A percentile compares a stretch with the other conserved stretches of the same genome.
Conservation (phyloP, 768 basidiomycete genomes). For the Xanthoconium stramineum region DNA sequence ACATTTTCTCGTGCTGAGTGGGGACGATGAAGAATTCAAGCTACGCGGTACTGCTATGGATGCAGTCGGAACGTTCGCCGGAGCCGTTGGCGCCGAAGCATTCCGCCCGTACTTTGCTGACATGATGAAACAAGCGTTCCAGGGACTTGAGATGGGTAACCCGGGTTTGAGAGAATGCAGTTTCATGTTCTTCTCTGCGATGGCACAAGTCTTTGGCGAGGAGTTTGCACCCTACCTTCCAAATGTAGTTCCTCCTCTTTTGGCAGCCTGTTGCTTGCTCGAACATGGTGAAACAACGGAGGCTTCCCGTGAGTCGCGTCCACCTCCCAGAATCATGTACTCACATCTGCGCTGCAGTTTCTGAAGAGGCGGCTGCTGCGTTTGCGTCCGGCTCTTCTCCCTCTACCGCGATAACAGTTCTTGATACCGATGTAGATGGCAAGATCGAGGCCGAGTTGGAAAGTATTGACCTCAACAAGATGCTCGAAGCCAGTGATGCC, state of each 20-base stretch:
- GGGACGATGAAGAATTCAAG: constrained; percentile 89
- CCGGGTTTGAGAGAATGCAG: constrained; percentile 90
- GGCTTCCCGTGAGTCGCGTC: constrained; percentile 38
- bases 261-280: constrained; percentile 76
- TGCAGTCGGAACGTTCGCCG: constrained; percentile 97
- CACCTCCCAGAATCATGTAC: neutral
- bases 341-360: constrained; percentile 31
- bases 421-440: constrained; percentile 54
- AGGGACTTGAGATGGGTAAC: constrained; percentile 82
- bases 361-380: constrained; percentile 52
- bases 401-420: constrained; percentile 62
- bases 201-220: constrained; percentile 94
- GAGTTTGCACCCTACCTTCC: constrained; percentile 89
- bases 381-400: constrained; percentile 76
- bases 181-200: constrained; percentile 97
- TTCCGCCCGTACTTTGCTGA: constrained; percentile 97
- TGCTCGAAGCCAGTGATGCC: constrained; percentile 91
- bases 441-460: constrained; percentile 64
- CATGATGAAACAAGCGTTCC: constrained; percentile 94
- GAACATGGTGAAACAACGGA: constrained; percentile 67
- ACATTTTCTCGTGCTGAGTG: constrained; percentile 81
- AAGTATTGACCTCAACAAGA: constrained; percentile 79
- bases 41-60: constrained; percentile 98
- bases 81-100: constrained; percentile 89
- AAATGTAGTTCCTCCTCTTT: constrained; percentile 80